Base-by-base conservation (phyloP, 495 filamentous ascomycete species). In the Hyaloscypha hepaticicola region DNA sequence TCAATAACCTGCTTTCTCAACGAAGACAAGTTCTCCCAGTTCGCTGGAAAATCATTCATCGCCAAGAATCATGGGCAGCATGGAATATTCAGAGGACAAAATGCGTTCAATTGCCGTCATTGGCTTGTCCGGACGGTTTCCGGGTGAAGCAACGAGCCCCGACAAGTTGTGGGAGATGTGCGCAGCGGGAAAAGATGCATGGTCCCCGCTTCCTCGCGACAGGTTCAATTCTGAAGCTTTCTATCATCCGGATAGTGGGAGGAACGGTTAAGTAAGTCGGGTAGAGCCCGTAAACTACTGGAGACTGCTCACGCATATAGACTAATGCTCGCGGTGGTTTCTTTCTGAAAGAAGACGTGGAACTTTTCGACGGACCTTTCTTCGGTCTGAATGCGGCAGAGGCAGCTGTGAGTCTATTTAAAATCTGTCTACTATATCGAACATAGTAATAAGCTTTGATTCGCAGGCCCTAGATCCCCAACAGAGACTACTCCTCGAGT, bases 51-150 rank as follows among this genome's bases (percentile, higher is more conserved):
- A n/a, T n/a, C n/a, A n/a, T n/a, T n/a, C n/a, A n/a, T n/a, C 64
- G 69, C 52, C 58, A 49, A 41, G 2, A 8, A 41, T 14, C 38
- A 41, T 41, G 19, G 19, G 38, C 38, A 41, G 19, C 19, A 41
- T 41, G 38, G 38, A 2, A 41, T 41, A 14, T 14, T 41, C 12
- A 41, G 19, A 41, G 9, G 38, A 41, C 38, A 14, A 41, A 41
- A 25, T 41, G 38, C 5, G 38, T 41, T 86, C 86, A 7, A 86
- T 87, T 61, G 86, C 85, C n/a, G 80, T 88, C 29, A 75, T 88
- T 53, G 84, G 85, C 38, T 79, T 88, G 76, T 79, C 80, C 25
- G 87, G 83, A 64, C 81, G 84, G 28, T 83, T 90, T 62, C 85
- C 87, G 9, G 85, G 80, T 6, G 79, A 82, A 64, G 81, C 80